A percentile compares a stretch with the other conserved stretches of the same genome.
These are phyloP conservation scores for Monotropa hypopitys DNA, from an alignment of 179 eudicot species.

Conservation along the genomic window DNA sequence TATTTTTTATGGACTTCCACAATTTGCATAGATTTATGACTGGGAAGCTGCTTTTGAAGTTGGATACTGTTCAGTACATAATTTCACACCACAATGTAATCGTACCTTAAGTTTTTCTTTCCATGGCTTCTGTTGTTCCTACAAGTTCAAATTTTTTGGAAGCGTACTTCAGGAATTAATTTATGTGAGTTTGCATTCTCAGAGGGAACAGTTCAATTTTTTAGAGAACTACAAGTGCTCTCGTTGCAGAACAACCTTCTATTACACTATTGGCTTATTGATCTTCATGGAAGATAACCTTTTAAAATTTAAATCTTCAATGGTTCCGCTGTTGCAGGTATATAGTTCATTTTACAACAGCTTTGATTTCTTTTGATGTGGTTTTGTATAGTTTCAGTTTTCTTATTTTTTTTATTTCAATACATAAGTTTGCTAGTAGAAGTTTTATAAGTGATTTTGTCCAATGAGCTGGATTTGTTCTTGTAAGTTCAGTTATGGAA, in stretches of 20 bases:
- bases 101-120: conserved; percentile 1
- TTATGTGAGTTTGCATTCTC: conserved; percentile 14
- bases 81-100: conserved; percentile 79
- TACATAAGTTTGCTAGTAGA: not conserved
- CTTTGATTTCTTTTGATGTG: not conserved
- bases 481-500: not conserved
- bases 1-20: not conserved
- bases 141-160: not conserved
- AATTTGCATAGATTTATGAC: conserved; percentile 73
- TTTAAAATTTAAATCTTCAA: conserved; percentile 71
- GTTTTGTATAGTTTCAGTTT: not conserved
- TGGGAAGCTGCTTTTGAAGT: conserved; percentile 83
- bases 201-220: conserved; percentile 89
- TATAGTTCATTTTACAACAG: not conserved
- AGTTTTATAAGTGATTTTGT: not conserved
- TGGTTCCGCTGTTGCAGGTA: conserved; percentile 86
- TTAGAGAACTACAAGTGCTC: conserved; percentile 71
- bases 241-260: conserved; percentile 92
- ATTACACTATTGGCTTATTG: conserved; percentile 73
- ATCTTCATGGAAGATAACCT: conserved; percentile 86
- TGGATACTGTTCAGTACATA: conserved; percentile 83
- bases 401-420: not conserved
- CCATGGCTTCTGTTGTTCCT: conserved; percentile 8
- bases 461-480: not conserved
- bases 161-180: not conserved